A percentile compares a stretch with the other conserved stretches of the same genome.
phyloP scores from a whole-genome alignment of 177 flowering plant species.

The Telopea speciosissima region DNA sequence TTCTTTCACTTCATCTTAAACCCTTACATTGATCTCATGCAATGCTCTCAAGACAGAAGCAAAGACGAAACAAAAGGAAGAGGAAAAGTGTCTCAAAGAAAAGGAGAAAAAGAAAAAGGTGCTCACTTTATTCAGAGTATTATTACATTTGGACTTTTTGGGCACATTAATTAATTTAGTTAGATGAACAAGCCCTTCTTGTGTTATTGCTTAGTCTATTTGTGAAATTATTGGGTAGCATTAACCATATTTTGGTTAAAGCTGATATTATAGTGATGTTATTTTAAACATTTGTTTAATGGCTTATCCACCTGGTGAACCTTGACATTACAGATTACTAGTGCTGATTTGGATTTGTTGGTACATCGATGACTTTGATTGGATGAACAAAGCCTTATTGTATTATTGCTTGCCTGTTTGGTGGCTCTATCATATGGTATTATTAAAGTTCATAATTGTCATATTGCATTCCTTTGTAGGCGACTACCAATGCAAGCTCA shows the following conservation, averaged over 20 bases:
- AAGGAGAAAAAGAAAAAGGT: constrained; percentile 53
- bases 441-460: neutral
- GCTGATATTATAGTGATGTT: too few relatives aligned
- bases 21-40: neutral
- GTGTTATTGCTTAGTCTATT: neutral
- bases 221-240: too few relatives aligned
- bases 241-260: too few relatives aligned
- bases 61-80: constrained; percentile 62
- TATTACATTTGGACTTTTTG: too few relatives aligned
- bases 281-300: too few relatives aligned
- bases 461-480: constrained; percentile 25
- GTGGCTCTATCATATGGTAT: neutral
- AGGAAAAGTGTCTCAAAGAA: constrained; percentile 40
- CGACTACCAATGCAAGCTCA: constrained; percentile 33
- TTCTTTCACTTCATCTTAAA: neutral
- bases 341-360: too few relatives aligned
- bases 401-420: neutral
- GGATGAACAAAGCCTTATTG: neutral
- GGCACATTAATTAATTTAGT: too few relatives aligned
- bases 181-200: neutral
- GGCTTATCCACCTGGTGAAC: too few relatives aligned
- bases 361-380: too few relatives aligned
- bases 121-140: neutral
- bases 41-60: constrained; percentile 58
- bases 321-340: too few relatives aligned